These are phyloP conservation scores for Dioscorea dumetorum DNA, from an alignment of 106 monocot genomes.

Conservation along the genomic window DNA sequence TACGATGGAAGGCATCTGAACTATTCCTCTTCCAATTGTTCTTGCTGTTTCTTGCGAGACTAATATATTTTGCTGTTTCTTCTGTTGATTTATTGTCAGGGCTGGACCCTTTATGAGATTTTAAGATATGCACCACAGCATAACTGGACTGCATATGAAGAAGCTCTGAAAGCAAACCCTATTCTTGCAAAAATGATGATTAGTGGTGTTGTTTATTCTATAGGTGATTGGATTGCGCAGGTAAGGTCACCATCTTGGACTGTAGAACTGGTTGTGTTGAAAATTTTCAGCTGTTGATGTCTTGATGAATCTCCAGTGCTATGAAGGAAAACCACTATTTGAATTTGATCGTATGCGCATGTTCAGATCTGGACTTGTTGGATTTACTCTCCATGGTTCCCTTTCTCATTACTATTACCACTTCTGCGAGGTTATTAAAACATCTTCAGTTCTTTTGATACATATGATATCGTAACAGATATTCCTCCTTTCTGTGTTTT, in stretches of 20 bases:
- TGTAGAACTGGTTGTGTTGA: background rate
- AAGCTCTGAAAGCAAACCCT: conserved; percentile 86
- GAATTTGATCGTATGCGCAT: conserved; percentile 87
- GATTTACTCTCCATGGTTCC: conserved; percentile 89
- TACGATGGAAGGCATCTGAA: too few species aligned
- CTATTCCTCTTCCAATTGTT: too few species aligned
- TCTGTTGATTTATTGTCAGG: conserved; percentile 29
- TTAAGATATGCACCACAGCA: conserved; percentile 84
- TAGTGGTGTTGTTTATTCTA: conserved; percentile 85
- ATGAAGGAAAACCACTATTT: conserved; percentile 95
- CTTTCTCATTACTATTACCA: conserved; percentile 97
- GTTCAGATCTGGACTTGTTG: conserved; percentile 85
- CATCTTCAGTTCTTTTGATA: background rate
- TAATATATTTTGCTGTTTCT: too few species aligned
- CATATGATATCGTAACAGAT: too few species aligned
- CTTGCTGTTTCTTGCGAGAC: too few species aligned
- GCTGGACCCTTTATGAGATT: conserved; percentile 93
- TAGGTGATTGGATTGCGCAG: conserved; percentile 99
- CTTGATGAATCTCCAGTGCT: conserved; percentile 58
- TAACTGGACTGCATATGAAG: conserved; percentile 95
- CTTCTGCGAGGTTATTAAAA: conserved; percentile 67
- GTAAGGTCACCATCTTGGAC: conserved; percentile 20
- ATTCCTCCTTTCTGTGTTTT: too few species aligned
- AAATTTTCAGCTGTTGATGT: background rate
- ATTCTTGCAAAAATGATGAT: conserved; percentile 99